A percentile compares a stretch with the other conserved stretches of the same genome.
These are phyloP conservation scores for Rhodotorula graminis DNA, from an alignment of 768 basidiomycete species.

Conservation along the genomic window DNA sequence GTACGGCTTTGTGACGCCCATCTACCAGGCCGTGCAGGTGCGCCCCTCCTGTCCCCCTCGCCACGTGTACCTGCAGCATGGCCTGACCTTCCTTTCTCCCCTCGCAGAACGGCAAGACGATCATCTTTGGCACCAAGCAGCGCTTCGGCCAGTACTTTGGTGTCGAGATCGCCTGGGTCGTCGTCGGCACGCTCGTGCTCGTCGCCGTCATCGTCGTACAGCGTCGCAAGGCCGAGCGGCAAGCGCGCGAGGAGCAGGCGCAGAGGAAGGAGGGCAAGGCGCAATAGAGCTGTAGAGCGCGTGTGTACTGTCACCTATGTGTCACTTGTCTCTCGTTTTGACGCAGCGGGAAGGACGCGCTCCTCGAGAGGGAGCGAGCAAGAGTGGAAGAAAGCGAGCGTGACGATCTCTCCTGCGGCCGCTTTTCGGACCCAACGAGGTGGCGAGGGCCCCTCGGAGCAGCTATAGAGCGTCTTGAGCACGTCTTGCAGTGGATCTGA, in stretches of 20 bases:
- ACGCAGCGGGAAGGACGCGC: no score
- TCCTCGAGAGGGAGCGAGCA: no score
- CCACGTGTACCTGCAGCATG: no score
- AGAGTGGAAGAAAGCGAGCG: no score
- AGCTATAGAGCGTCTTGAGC: no score
- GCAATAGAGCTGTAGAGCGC: background rate
- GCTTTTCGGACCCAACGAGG: no score
- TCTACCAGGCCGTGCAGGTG: conserved; percentile 27
- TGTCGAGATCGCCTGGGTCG: conserved; percentile 44
- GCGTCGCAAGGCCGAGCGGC: conserved; percentile 28
- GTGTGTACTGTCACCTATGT: no score
- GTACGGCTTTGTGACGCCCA: conserved; percentile 43
- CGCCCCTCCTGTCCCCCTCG: background rate
- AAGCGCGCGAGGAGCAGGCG: background rate
- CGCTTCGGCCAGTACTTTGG: conserved; percentile 46
- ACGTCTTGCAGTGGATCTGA: no score
- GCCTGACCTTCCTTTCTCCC: no score
- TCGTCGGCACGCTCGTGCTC: conserved; percentile 18
- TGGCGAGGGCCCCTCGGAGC: no score
- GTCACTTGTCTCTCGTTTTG: no score
- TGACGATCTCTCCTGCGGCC: no score
- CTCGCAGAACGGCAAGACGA: conserved; percentile 43
- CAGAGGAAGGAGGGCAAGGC: background rate
- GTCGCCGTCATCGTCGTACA: conserved; percentile 35
- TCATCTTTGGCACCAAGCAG: conserved; percentile 46